A percentile compares a stretch with the other conserved stretches of the same genome.
These are phyloP conservation scores for Curvularia lunata DNA, from an alignment of 2,329 filamentous ascomycete genomes.

Conservation along the genomic window DNA sequence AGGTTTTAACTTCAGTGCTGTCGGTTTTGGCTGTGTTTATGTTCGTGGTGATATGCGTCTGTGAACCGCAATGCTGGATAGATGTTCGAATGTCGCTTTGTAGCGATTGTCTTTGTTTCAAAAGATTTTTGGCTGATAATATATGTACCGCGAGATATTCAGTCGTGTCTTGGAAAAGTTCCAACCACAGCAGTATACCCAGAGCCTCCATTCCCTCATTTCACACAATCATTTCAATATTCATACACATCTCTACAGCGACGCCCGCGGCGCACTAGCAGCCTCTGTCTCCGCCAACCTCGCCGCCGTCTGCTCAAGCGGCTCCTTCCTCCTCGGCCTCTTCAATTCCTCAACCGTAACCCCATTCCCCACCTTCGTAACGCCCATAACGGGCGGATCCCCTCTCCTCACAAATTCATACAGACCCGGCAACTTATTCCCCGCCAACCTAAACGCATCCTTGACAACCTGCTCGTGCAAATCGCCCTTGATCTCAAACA, in stretches of 20 bases:
- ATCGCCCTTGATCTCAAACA: conserved; percentile 91
- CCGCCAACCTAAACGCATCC: conserved; percentile 92
- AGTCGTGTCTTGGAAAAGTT: no score
- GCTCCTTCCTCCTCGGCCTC: conserved; percentile 73
- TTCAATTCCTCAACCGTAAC: conserved; percentile 84
- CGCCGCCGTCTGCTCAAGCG: conserved; percentile 66
- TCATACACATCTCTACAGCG: conserved; percentile 20
- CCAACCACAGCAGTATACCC: no score
- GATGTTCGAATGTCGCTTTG: not conserved
- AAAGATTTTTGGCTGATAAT: no score
- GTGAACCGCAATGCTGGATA: no score
- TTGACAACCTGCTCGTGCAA: conserved; percentile 92
- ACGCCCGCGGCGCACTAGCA: conserved; percentile 9
- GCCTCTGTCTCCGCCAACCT: conserved; percentile 61
- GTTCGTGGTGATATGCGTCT: no score
- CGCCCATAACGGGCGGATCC: conserved; percentile 85
- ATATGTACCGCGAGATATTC: not conserved
- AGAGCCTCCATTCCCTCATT: not conserved
- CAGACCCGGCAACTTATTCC: conserved; percentile 88
- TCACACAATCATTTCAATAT: not conserved
- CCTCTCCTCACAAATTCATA: conserved; percentile 96
- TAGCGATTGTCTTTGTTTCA: not conserved
- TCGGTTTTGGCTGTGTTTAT: no score
- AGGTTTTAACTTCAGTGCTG: not conserved
- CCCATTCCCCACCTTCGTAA: conserved; percentile 84